A percentile compares a stretch with the other conserved stretches of the same genome.
These are phyloP conservation scores for Populus hybrid DNA, from an alignment of 441 rosid genomes.

Conservation along the genomic window DNA sequence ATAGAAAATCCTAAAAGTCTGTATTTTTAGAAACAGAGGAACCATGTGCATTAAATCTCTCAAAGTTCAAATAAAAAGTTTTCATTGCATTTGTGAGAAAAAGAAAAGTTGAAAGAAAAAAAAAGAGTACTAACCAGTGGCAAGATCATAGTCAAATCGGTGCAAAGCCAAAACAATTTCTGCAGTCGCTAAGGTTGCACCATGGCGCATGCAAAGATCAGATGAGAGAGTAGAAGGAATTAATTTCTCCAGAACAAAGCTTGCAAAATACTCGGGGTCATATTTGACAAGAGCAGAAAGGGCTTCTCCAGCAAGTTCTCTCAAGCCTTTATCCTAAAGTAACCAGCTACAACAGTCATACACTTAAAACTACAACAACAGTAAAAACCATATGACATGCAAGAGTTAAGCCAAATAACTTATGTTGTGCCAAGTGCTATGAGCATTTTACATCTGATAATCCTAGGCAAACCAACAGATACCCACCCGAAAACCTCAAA, in stretches of 20 bases:
- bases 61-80: background rate
- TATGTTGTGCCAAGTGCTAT: background rate
- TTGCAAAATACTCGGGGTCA: constrained; percentile 66
- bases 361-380: constrained; percentile 5
- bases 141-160: constrained; percentile 47
- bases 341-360: constrained; percentile 17
- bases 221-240: constrained; percentile 81
- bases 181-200: constrained; percentile 84
- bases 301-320: constrained; percentile 88
- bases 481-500: background rate
- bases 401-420: background rate
- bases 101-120: background rate
- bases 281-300: constrained; percentile 88
- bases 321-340: constrained; percentile 83
- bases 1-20: background rate
- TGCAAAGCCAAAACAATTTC: constrained; percentile 79
- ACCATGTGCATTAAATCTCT: background rate
- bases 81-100: constrained; percentile 3
- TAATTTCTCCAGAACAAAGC: constrained; percentile 65
- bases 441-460: background rate
- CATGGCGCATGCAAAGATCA: constrained; percentile 92
- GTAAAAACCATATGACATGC: background rate
- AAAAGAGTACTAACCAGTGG: constrained; percentile 51
- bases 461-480: background rate
- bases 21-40: background rate